Evolutionary conservation across 352 stramenopile species (phyloP).

Genomic region (Phytopythium boreale): DNA sequence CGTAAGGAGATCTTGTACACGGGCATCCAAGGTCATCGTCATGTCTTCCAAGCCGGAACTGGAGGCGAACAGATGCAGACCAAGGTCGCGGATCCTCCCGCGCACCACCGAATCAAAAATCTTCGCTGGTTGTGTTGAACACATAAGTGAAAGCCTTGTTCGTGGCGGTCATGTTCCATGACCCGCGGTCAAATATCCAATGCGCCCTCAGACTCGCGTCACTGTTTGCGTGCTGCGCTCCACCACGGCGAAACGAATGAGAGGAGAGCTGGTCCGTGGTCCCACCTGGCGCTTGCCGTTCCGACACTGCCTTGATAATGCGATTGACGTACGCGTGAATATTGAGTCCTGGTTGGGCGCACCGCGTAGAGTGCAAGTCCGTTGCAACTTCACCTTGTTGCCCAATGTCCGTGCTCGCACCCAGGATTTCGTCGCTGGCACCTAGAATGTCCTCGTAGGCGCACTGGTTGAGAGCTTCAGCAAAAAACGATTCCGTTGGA

Average conservation of each 20-base stretch:
- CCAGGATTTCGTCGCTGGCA: not conserved
- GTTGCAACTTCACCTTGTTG: too few relatives aligned
- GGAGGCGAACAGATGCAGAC: not conserved
- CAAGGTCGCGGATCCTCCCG: not conserved
- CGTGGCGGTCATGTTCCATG: constrained; percentile 19
- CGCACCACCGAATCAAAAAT: not conserved
- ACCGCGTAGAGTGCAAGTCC: not conserved
- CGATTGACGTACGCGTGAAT: constrained; percentile 21
- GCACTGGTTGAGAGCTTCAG: constrained; percentile 6
- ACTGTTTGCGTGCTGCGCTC: constrained; percentile 19
- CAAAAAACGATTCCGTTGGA: not conserved
- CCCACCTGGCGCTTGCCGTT: not conserved
- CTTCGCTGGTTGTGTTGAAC: constrained; percentile 28
- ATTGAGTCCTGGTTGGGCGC: not conserved
- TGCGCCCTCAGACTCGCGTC: constrained; percentile 9
- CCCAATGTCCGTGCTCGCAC: not conserved
- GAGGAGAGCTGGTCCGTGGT: constrained; percentile 11
- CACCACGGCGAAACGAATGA: constrained; percentile 24
- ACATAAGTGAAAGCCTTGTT: constrained; percentile 30
- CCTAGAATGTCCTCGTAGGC: not conserved
- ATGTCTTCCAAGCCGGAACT: not conserved
- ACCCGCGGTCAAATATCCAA: constrained; percentile 28
- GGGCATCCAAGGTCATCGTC: not conserved
- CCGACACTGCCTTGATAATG: constrained; percentile 7
- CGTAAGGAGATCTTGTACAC: not conserved